Base-by-base conservation (phyloP, 306 rosid species). In the Casuarina glauca region DNA sequence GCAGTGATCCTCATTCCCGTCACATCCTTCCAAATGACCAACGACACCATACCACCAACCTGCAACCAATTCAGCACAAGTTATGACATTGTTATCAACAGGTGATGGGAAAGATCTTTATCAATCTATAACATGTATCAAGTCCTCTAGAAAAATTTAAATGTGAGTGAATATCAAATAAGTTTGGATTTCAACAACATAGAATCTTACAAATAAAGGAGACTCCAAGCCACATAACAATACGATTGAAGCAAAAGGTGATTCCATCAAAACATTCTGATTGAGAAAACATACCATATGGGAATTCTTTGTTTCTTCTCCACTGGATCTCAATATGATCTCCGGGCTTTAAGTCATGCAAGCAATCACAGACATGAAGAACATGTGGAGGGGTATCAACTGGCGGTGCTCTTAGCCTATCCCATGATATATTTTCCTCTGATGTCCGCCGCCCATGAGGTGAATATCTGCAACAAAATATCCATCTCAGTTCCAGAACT, bases 21-120 rank as follows among this genome's bases (percentile, higher is more conserved):
- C 81, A 55, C 97, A 95, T 11, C 83, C 11, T 49, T 87, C 90
- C 77, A 90, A 80, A 85, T 95, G 99, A 76, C 90, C 96, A 81
- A 95, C 78, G 46, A 86, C 88, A 49, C 97, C 93, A 70, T 91
- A 93, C 99, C 99, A 95, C 99, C 99, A 95, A 32, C 99, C 99
- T 95, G 79, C 54, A 81, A 66, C 45, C 61, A 67, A 77, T 63
- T 78, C 50, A 54, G 12, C 1, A 38, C 63, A 83, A 52, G 67
- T 20, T 44, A 79, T 53, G 57, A 20, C 42, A 75, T 20, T 66
- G 20, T 48, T 36, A 60, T 57, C 63, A 9, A 42, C 42, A 81
- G 46, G 43, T 68, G 57, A 50, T 41, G 51, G 57, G 75, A 70
- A 41, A 76, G 63, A 62, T 46, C 15, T 58, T 64, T 45, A 75